Base-by-base conservation (phyloP, 1,139 yeast species). In the Pichia sp. region DNA sequence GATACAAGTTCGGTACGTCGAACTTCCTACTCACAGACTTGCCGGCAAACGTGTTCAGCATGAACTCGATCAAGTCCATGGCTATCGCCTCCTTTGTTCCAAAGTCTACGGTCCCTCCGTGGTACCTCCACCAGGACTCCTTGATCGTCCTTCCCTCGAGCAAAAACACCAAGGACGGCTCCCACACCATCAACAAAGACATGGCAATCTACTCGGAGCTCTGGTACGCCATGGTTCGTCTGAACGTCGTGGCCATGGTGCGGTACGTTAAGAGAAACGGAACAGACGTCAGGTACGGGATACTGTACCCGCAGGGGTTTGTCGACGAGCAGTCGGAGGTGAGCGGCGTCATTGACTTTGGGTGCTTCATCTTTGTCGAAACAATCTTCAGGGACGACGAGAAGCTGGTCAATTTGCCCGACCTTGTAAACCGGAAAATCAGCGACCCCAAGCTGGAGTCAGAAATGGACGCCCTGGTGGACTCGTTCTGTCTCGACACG, bases 351-450 rank as follows among this genome's bases (percentile, higher is more conserved):
- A 49, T 50, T 8, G 49, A 49, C 55, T 66, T 19, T 2, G 70
- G 70, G 53, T 67, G 72, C 0, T 72, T 79, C 54, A 64, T 71
- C 2, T 64, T 76, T 60, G 68, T 72, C 6, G 73, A 84, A 45
- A 67, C 90, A n/a, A 96, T 97, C 1, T 88, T 81, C 68, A 78
- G 79, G 38, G 96, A 90, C 62, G 97, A 92, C 66, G 86, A 82
- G 61, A 81, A 85, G 59, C 72, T 79, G 13, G 82, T 87, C 15
- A 74, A 75, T 48, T 86, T 87, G 61, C 85, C 88, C 0, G 71
- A 72, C 26, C 68, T 88, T 49, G 67, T 74, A 1, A 68, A 72
- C 4, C 60, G 73, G 19, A 59, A 72, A 19, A 65, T 65, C n/a
- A 63, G 64, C 15, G 55, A 54, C 13, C 56, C 62, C 5, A 72